A percentile compares a stretch with the other conserved stretches of the same genome.
Evolutionary conservation across 345 rosid species (phyloP).

Genomic region (Dipteronia sinensis): DNA sequence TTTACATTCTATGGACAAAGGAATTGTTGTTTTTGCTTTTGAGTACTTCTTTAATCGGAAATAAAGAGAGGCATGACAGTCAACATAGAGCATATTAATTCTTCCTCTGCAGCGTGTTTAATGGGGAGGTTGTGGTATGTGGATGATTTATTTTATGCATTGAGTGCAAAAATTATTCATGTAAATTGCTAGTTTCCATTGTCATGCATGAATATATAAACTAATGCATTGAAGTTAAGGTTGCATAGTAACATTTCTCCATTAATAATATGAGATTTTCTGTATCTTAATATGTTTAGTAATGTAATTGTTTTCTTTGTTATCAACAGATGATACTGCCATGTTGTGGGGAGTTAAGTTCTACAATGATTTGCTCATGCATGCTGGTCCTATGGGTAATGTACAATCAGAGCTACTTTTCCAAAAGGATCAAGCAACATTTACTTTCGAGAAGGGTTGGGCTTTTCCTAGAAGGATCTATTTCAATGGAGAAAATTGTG

Average conservation of each 20-base stretch:
- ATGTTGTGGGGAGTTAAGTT: constrained; percentile 79
- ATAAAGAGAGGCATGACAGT: neutral
- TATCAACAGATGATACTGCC: constrained; percentile 73
- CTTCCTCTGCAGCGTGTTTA: neutral
- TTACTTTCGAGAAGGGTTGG: constrained; percentile 88
- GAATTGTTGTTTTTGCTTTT: neutral
- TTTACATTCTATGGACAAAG: neutral
- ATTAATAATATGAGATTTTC: neutral
- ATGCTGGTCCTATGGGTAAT: constrained; percentile 79
- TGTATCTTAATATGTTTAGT: neutral
- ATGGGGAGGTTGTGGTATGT: neutral
- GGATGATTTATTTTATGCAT: neutral
- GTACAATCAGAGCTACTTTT: constrained; percentile 88
- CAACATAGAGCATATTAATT: neutral
- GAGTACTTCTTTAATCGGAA: neutral
- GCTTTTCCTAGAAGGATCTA: constrained; percentile 87
- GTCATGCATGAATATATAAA: neutral
- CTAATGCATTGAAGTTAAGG: constrained; percentile 1
- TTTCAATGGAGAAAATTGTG: constrained; percentile 88
- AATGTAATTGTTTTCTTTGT: neutral
- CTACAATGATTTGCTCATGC: constrained; percentile 76
- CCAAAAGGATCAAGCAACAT: constrained; percentile 58
- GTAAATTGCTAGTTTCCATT: neutral
- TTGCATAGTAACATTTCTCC: neutral
- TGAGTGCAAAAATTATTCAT: neutral